Base-by-base conservation (phyloP, 108 stramenopile species). In the Heterococcus sp. region DNA sequence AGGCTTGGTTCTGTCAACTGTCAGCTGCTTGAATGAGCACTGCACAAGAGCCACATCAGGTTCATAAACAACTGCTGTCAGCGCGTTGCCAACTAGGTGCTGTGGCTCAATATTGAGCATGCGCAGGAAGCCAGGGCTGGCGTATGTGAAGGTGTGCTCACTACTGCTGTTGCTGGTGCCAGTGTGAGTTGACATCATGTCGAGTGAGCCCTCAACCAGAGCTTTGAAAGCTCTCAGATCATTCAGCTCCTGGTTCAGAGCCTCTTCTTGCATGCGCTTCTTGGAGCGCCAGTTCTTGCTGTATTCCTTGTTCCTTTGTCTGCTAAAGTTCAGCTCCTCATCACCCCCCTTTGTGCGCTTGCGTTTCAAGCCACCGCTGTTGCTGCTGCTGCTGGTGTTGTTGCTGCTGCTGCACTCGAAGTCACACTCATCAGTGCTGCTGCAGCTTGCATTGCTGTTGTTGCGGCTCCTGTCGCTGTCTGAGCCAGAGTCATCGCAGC, bases 261-360 rank as follows among this genome's bases (percentile, higher is more conserved):
- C 29, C 71, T 71, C 71, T 38, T 71, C 71, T 27, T 71, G 37
- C 71, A 27, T 21, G 37, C 38, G 36, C 28, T 71, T 71, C 71
- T 71, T 71, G 28, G 4, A 28, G 34, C 71, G 32, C 71, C 71
- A 71, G 71, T 71, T 71, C 21, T 38, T 35, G 27, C 27, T 28
- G 35, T 71, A 71, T 38, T 71, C 71, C 71, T 71, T 71, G 35
- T 71, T 71, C 27, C 71, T 35, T 38, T 71, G 37, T 38, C 38
- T 71, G 71, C 38, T 38, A 35, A 35, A 71, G 27, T 35, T 32
- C 71, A 38, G 71, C 71, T 30, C 26, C 71, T 38, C 36, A 37
- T 71, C 36, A 3, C 37, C 37, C 46, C 21, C n/a, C n/a, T n/a
- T n/a, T n/a, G n/a, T 58, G 46, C 46, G 46, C 71, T 71, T 71